Evolutionary conservation across 1,139 yeast genomes (phyloP).

Genomic region (Taiozyma sp.): DNA sequence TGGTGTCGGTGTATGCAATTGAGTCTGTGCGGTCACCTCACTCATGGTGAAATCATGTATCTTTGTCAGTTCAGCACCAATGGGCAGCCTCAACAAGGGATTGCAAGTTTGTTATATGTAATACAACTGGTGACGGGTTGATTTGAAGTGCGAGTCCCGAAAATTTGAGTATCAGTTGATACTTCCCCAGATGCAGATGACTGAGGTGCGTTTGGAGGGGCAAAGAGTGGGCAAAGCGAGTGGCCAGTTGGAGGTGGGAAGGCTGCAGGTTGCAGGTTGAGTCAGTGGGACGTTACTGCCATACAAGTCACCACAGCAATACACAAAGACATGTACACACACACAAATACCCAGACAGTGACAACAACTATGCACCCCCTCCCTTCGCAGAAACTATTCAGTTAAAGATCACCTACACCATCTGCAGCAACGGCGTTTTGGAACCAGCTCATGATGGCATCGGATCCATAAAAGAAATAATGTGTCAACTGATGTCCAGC

Average conservation of each 20-base stretch:
- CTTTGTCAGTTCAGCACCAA: neutral
- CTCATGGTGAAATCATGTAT: neutral
- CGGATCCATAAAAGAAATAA: too few species aligned
- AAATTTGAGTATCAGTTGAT: neutral
- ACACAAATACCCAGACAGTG: neutral
- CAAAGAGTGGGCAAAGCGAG: neutral
- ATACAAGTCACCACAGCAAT: too few species aligned
- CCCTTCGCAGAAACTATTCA: too few species aligned
- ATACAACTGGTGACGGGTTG: neutral
- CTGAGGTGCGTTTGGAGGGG: neutral
- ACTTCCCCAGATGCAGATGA: neutral
- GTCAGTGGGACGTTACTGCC: neutral
- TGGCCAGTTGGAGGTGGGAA: too few species aligned
- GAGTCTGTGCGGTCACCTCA: neutral
- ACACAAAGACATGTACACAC: too few species aligned
- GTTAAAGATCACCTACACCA: neutral
- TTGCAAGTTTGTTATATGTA: neutral
- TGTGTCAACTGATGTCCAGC: slow-evolving; percentile 1
- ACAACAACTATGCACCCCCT: neutral
- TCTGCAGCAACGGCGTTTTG: neutral
- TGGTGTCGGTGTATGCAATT: neutral
- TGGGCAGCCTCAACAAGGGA: neutral
- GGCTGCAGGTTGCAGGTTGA: neutral
- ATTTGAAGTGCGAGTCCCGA: neutral
- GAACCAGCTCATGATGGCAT: neutral